Evolutionary conservation across 805 yeast species (phyloP), one percentile per base, ranked within the genome.

Genomic region (Cyberlindnera xishuangbannaensis): DNA sequence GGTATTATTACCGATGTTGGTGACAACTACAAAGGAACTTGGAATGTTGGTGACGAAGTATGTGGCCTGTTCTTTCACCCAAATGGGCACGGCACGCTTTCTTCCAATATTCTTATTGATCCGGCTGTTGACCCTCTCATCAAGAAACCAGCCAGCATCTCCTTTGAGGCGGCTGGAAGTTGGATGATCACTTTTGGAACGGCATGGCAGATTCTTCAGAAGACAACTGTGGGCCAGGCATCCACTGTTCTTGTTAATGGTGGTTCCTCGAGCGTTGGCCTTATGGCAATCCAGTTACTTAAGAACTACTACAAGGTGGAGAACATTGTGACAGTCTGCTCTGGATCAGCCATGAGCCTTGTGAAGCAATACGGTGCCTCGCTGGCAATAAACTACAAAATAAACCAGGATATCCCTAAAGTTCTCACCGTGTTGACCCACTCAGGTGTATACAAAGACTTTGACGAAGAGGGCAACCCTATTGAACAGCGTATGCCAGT

Each of bases 231-330:
- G 5, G 64, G 63, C 24, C 56, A 59, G 4, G 61, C 62, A 8
- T 57, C 74, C 2, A 70, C 68, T 36, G 71, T 84, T 3, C 62
- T 83, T 28, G 63, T 86, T 26, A 65, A 83, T 40, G 95, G 95
- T 33, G 94, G 83, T 13, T 77, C 84, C 2, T 73, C 94, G 2
- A 64, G 78, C n/a, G 83, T 82, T 8, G 95, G 92, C 2, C 55
- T 73, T 39, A 68, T 65, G 56, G 68, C 71, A 5, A 64, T 76
- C 21, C 87, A 80, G 51, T 47, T 83, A 18, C 69, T 78, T 14
- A 78, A 72, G 51, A 48, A 65, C 16, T 55, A 62, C 41, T 73
- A 64, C 44, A 61, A 68, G n/a, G 71, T 76, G 9, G 49, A 51
- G 13, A 58, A 59, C 26, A 65, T 85, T n/a, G 75, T 73, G 1